phyloP scores from a whole-genome alignment of 1,284 basidiomycete species.

The Golubevia sp. region DNA sequence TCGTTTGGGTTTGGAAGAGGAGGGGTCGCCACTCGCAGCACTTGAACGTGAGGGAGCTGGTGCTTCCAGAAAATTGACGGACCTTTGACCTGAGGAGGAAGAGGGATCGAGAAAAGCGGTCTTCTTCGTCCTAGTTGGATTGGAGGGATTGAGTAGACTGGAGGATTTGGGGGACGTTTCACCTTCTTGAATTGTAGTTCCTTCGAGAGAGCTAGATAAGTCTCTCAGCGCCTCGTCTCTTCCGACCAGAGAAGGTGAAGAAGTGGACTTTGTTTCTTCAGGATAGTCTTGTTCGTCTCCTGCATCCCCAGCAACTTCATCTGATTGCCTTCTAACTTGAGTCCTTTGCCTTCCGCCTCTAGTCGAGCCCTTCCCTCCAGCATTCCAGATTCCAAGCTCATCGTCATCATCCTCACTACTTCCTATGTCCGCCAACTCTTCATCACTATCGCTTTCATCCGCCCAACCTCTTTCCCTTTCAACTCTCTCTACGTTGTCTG shows the following conservation, averaged over 20 bases:
- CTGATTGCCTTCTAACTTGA: neutral
- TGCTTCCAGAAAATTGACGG: neutral
- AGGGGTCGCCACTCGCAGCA: neutral
- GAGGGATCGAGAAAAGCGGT: too few relatives aligned
- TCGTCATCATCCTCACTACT: neutral
- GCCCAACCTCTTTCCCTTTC: neutral
- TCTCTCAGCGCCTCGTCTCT: neutral
- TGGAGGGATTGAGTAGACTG: neutral
- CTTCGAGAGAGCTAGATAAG: neutral
- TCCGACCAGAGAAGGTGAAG: neutral
- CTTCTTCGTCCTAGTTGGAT: neutral
- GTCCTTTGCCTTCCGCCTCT: too few relatives aligned
- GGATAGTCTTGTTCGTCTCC: neutral
- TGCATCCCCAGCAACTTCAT: neutral
- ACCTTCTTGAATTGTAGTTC: neutral
- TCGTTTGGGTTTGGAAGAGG: neutral
- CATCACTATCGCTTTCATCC: neutral
- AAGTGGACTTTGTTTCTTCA: neutral
- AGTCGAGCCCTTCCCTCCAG: neutral
- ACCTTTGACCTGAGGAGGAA: too few relatives aligned
- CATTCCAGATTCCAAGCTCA: neutral
- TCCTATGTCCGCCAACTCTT: neutral
- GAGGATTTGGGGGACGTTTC: neutral
- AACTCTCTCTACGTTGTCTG: constrained; percentile 7
- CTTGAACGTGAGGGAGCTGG: neutral